Percentiles rank a stretch among this genome's conserved stretches.
Evolutionary conservation across 202 grass and related monocot genomes (phyloP).

Genomic region (Digitaria exilis): DNA sequence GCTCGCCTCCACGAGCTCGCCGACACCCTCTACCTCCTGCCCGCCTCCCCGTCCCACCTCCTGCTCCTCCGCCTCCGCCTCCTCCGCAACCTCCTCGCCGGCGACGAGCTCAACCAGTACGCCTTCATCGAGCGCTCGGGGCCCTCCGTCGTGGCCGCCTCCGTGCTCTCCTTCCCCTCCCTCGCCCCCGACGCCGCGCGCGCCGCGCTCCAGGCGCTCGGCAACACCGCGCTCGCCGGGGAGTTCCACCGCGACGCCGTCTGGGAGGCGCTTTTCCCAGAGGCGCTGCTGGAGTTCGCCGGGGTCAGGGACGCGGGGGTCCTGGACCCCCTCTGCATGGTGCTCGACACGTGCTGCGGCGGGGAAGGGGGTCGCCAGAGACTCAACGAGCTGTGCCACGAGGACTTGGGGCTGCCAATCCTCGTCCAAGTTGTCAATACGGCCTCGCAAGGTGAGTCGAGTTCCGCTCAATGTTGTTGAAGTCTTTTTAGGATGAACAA

Average conservation of each 20-base stretch:
- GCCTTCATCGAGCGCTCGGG: conserved; percentile 61
- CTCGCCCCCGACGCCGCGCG: conserved; percentile 45
- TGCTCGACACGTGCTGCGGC: conserved; percentile 84
- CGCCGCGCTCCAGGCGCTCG: conserved; percentile 62
- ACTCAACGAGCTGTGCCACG: conserved; percentile 59
- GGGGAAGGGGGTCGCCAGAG: conserved; percentile 53
- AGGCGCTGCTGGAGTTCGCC: conserved; percentile 49
- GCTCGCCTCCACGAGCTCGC: conserved; percentile 48
- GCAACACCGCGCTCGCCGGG: conserved; percentile 67
- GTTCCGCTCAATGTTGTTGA: background rate
- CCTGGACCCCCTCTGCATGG: conserved; percentile 83
- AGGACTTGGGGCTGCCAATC: conserved; percentile 46
- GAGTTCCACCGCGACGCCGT: conserved; percentile 65
- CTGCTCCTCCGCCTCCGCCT: conserved; percentile 73
- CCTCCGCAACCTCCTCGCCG: conserved; percentile 84
- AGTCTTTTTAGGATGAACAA: background rate
- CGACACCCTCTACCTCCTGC: conserved; percentile 50
- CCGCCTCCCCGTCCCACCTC: conserved; percentile 28
- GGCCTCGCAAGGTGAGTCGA: conserved; percentile 51
- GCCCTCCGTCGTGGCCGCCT: conserved; percentile 37
- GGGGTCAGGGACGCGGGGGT: conserved; percentile 53
- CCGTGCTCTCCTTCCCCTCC: conserved; percentile 37
- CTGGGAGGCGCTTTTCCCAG: conserved; percentile 70
- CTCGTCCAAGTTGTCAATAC: conserved; percentile 58
- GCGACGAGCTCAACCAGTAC: conserved; percentile 61